These are phyloP conservation scores for Eucalyptus polybractea DNA, from an alignment of 345 rosid species.

Conservation along the genomic window DNA sequence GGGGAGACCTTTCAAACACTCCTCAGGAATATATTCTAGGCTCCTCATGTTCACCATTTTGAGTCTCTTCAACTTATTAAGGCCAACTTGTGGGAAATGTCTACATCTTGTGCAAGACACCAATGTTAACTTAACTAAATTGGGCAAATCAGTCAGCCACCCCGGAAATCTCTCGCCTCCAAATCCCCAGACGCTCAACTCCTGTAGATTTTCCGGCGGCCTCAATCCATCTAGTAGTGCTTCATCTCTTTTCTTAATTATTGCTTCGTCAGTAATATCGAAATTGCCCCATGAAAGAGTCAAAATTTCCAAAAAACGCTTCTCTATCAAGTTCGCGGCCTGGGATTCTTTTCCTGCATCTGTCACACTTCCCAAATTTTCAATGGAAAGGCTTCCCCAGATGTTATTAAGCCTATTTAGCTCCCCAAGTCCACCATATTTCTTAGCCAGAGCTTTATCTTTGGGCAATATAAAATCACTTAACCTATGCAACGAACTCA, in stretches of 20 bases:
- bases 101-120: accelerated
- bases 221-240: accelerated
- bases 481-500: accelerated
- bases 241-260: accelerated
- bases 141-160: no score
- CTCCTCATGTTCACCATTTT: accelerated
- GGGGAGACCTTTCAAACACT: no score
- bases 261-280: accelerated
- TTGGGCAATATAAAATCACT: accelerated
- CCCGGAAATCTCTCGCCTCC: no score
- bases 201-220: accelerated
- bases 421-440: no score
- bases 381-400: accelerated
- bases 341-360: accelerated
- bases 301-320: accelerated
- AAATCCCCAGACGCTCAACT: no score
- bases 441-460: no score
- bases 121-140: no score
- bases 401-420: no score
- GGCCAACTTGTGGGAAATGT: no score
- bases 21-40: no score
- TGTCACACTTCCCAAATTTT: accelerated
- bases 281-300: accelerated
- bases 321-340: accelerated
- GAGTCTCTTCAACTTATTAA: no score